Percentiles rank a stretch among this genome's conserved stretches.
These are phyloP conservation scores for Ustulina deusta DNA, from an alignment of 2,329 filamentous ascomycete genomes.

Conservation along the genomic window DNA sequence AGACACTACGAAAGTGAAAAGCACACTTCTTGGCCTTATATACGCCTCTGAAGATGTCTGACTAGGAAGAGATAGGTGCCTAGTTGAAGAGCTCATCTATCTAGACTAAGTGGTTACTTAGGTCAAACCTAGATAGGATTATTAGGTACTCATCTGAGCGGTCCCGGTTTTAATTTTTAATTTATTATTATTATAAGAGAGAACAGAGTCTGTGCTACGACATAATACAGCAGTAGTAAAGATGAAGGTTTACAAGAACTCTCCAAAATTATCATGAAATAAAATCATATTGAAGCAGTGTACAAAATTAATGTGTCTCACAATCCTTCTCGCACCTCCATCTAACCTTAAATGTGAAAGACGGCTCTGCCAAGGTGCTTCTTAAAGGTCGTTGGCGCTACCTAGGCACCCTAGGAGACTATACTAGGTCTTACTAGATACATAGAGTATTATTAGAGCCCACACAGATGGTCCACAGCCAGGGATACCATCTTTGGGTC, in stretches of 20 bases:
- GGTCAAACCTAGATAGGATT: not conserved
- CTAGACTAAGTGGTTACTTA: not conserved
- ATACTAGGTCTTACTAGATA: no score
- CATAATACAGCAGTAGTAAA: no score
- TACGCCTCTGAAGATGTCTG: not conserved
- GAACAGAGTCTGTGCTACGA: no score
- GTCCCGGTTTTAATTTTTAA: no score
- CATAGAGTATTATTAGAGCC: not conserved
- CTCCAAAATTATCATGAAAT: no score
- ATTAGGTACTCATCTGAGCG: not conserved
- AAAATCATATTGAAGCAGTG: no score
- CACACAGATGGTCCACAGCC: not conserved
- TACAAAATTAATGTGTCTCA: no score
- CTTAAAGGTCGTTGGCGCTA: constrained; percentile 6
- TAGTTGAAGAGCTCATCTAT: not conserved
- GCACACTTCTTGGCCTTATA: not conserved
- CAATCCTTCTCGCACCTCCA: no score
- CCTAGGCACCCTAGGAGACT: not conserved
- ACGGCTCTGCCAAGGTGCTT: not conserved
- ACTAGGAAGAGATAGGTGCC: not conserved
- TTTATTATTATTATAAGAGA: no score
- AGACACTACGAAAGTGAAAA: not conserved
- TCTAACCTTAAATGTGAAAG: no score
- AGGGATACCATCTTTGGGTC: not conserved
- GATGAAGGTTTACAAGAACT: no score